A percentile compares a stretch with the other conserved stretches of the same genome.
These are phyloP conservation scores for Saccharomycopsis vini DNA, from an alignment of 805 yeast genomes.

Conservation along the genomic window DNA sequence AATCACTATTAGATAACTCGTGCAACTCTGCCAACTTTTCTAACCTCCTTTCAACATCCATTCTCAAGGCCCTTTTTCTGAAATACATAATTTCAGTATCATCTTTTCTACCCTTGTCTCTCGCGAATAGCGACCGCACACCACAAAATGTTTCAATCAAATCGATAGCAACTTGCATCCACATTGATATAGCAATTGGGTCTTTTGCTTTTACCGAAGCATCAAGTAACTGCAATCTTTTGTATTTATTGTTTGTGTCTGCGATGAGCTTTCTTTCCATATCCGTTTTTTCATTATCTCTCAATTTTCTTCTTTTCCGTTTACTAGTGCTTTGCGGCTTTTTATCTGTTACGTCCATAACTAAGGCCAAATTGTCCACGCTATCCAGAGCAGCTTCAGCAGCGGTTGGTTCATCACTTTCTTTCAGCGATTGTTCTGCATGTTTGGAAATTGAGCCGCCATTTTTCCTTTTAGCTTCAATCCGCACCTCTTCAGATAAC, in stretches of 20 bases:
- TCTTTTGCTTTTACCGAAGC: constrained; percentile 38
- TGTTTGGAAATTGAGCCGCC: constrained; percentile 7
- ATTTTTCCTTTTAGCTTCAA: neutral
- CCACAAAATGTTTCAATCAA: constrained; percentile 75
- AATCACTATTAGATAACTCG: constrained; percentile 36
- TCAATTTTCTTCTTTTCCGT: constrained; percentile 18
- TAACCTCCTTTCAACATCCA: constrained; percentile 65
- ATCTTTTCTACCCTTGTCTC: constrained; percentile 32
- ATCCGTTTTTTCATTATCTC: constrained; percentile 40
- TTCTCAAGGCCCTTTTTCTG: constrained; percentile 49
- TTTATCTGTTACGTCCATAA: constrained; percentile 2
- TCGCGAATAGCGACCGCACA: constrained; percentile 69
- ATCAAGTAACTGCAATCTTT: constrained; percentile 44
- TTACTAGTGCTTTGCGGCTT: neutral
- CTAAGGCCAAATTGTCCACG: constrained; percentile 8
- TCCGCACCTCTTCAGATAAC: constrained; percentile 47
- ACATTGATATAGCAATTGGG: constrained; percentile 55
- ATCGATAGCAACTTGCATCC: constrained; percentile 80
- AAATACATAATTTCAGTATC: constrained; percentile 2
- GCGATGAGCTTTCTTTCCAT: constrained; percentile 50
- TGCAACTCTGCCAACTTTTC: constrained; percentile 58
- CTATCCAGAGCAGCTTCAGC: neutral
- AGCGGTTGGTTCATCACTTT: constrained; percentile 2
- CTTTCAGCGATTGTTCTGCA: constrained; percentile 16
- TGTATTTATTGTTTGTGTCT: constrained; percentile 48